These are phyloP conservation scores for Fragaria iinumae DNA, from an alignment of 306 rosid genomes.

Conservation along the genomic window DNA sequence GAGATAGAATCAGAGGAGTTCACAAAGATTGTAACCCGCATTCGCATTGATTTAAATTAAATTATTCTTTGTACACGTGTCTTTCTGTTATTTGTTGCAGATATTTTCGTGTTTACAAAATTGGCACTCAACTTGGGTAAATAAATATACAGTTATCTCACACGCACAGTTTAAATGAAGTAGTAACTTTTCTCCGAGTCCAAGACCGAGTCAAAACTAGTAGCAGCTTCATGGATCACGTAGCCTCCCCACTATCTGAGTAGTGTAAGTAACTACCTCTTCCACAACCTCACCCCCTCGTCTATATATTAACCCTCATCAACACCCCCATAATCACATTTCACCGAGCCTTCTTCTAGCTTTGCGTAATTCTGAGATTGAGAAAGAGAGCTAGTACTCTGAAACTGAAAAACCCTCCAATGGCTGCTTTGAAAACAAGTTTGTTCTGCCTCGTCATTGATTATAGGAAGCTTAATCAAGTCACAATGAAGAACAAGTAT, in stretches of 20 bases:
- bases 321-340: not conserved
- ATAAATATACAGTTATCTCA: not conserved
- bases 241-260: conserved; percentile 21
- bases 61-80: too few relatives aligned
- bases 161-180: not conserved
- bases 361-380: not conserved
- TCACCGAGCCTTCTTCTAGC: not conserved
- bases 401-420: not conserved
- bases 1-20: too few relatives aligned
- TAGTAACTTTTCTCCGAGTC: not conserved
- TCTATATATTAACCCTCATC: not conserved
- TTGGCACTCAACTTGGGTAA: not conserved
- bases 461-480: too few relatives aligned
- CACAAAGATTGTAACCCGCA: too few relatives aligned
- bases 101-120: too few relatives aligned
- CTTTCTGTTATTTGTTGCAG: too few relatives aligned
- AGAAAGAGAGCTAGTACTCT: not conserved
- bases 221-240: not conserved
- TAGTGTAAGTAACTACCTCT: not conserved
- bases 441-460: conserved; percentile 7
- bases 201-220: conserved; percentile 3
- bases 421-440: conserved; percentile 7
- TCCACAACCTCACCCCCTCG: not conserved
- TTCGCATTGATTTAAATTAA: too few relatives aligned
- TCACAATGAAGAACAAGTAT: too few relatives aligned